Evolutionary conservation across 768 basidiomycete genomes (phyloP).

Genomic region (Grammothele lineata): DNA sequence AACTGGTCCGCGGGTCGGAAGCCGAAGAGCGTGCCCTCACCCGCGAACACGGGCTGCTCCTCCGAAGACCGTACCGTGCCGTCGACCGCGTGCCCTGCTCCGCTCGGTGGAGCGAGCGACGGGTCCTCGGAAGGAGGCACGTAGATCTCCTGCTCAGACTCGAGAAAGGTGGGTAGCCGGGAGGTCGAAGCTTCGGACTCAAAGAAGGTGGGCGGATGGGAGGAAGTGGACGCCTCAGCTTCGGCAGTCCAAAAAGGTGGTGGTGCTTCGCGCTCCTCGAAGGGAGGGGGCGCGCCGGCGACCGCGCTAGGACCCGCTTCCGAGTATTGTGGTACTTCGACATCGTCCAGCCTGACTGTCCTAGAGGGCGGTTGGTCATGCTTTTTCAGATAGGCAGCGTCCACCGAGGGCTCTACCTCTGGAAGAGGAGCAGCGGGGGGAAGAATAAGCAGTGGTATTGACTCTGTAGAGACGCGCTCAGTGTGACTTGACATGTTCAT

Average conservation of each 20-base stretch:
- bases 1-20: slow-evolving; percentile 71
- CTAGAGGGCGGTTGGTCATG: slow-evolving; percentile 75
- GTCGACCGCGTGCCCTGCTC: no score
- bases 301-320: slow-evolving; percentile 73
- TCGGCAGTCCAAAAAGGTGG: slow-evolving; percentile 53
- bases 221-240: slow-evolving; percentile 22
- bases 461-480: slow-evolving; percentile 59
- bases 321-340: slow-evolving; percentile 59
- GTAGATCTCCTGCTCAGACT: slow-evolving; percentile 75
- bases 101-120: slow-evolving; percentile 28
- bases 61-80: slow-evolving; percentile 15
- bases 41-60: slow-evolving; percentile 39
- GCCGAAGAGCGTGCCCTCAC: slow-evolving; percentile 78
- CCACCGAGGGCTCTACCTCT: slow-evolving; percentile 67
- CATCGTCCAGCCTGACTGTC: slow-evolving; percentile 68
- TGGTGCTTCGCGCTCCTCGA: slow-evolving; percentile 79
- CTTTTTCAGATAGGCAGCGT: slow-evolving; percentile 81
- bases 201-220: slow-evolving; percentile 32
- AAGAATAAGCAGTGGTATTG: slow-evolving; percentile 68
- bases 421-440: slow-evolving; percentile 77
- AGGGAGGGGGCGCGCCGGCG: slow-evolving; percentile 73
- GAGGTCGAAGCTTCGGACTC: slow-evolving; percentile 23
- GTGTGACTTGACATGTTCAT: slow-evolving; percentile 65
- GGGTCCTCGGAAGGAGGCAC: slow-evolving; percentile 46
- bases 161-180: slow-evolving; percentile 60